These are phyloP conservation scores for Reutealis trisperma DNA, from an alignment of 345 rosid species.

Conservation along the genomic window DNA sequence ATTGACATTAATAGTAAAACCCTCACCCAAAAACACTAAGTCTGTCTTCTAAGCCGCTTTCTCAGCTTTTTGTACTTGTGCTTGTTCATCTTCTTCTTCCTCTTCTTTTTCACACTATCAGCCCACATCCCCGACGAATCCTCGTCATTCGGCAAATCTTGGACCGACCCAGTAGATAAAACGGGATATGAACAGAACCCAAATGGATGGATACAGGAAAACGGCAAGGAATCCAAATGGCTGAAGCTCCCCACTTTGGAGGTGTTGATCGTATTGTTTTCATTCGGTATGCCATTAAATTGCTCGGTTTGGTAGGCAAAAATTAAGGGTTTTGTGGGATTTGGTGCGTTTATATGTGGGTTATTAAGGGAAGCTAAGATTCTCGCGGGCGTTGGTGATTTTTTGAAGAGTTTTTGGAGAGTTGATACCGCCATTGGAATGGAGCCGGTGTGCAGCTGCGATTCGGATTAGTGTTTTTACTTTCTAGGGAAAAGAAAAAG, in stretches of 20 bases:
- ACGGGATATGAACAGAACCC: constrained; percentile 1
- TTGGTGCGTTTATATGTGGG: not conserved
- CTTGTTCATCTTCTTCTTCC: constrained; percentile 18
- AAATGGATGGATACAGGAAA: constrained; percentile 5
- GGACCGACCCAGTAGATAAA: not conserved
- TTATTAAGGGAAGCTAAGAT: not conserved
- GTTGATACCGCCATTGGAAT: not conserved
- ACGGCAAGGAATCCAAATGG: constrained; percentile 3
- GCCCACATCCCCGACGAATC: not conserved
- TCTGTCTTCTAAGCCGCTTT: constrained; percentile 4
- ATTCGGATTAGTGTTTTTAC: not conserved
- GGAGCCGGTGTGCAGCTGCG: not conserved
- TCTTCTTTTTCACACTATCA: constrained; percentile 15
- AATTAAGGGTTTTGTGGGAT: not conserved
- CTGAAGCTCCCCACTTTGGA: not conserved
- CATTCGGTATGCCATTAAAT: not conserved
- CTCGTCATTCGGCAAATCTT: not conserved
- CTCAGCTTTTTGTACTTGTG: constrained; percentile 7
- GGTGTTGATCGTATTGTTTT: not conserved
- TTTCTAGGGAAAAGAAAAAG: not conserved
- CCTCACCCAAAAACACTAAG: constrained; percentile 1
- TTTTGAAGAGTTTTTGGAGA: not conserved
- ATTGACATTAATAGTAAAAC: not conserved
- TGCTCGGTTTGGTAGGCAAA: not conserved
- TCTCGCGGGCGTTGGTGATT: not conserved